Percentiles rank a stretch among this genome's conserved stretches.
phyloP scores from a whole-genome alignment of 495 filamentous ascomycete species.

The Penicillium riverlandense region DNA sequence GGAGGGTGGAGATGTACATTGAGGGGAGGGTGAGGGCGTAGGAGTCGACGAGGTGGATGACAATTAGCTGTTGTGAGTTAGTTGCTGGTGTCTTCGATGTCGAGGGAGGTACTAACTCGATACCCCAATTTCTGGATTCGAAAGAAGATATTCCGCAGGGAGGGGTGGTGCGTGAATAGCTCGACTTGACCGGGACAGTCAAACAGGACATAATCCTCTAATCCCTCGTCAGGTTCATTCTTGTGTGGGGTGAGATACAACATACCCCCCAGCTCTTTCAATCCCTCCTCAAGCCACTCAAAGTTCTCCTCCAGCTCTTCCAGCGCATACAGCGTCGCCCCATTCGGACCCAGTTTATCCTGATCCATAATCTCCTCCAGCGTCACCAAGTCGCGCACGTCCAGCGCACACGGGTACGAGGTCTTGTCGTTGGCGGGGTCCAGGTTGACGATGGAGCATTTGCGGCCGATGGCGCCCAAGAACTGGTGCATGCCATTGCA shows the following conservation, averaged over 20 bases:
- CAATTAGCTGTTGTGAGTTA: constrained; percentile 61
- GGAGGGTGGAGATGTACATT: constrained; percentile 86
- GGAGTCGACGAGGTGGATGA: constrained; percentile 83
- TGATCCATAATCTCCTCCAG: constrained; percentile 94
- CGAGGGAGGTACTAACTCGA: constrained; percentile 52
- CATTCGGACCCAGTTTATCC: constrained; percentile 86
- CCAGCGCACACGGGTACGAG: constrained; percentile 68
- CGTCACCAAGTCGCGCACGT: constrained; percentile 81
- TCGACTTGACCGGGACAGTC: constrained; percentile 97
- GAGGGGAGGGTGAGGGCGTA: constrained; percentile 87
- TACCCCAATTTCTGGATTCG: constrained; percentile 86
- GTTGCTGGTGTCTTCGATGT: not conserved
- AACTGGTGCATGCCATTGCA: constrained; percentile 99
- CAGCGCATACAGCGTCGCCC: constrained; percentile 83
- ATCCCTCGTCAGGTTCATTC: not conserved
- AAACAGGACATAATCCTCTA: constrained; percentile 89
- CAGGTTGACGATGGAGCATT: constrained; percentile 91
- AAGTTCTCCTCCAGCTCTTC: constrained; percentile 92
- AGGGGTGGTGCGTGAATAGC: constrained; percentile 89
- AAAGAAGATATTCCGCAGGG: constrained; percentile 84
- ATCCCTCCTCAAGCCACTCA: constrained; percentile 76
- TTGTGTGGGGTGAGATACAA: not conserved
- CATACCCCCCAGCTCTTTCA: constrained; percentile 61
- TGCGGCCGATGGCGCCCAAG: constrained; percentile 85
- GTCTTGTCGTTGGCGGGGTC: constrained; percentile 87